Percentiles rank a stretch among this genome's conserved stretches.
Evolutionary conservation across 106 monocot genomes (phyloP).

Genomic region (Acorus gramineus): DNA sequence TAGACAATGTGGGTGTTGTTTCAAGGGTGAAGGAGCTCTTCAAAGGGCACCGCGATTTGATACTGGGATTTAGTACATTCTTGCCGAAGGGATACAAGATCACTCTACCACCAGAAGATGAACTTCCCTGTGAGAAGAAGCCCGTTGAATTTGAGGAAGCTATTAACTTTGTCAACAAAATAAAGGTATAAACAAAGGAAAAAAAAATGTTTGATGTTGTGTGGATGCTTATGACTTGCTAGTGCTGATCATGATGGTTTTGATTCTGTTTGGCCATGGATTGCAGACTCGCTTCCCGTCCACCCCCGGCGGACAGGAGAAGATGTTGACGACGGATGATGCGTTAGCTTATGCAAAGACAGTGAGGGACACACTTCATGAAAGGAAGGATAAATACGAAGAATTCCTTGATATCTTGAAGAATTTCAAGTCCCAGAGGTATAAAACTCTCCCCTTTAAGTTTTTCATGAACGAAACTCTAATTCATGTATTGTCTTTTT

Average conservation of each 20-base stretch:
- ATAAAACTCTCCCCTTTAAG: neutral
- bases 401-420: conserved; percentile 83
- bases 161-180: conserved; percentile 65
- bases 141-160: conserved; percentile 63
- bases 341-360: conserved; percentile 68
- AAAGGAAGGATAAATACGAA: conserved; percentile 75
- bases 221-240: no score
- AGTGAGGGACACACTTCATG: conserved; percentile 75
- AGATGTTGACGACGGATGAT: conserved; percentile 64
- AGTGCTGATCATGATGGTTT: no score
- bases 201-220: no score
- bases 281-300: conserved; percentile 75
- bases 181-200: conserved; percentile 35
- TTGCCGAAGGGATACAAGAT: conserved; percentile 64
- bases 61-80: conserved; percentile 60
- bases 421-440: conserved; percentile 91
- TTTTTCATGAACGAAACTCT: neutral
- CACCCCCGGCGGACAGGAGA: conserved; percentile 1
- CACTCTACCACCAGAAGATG: conserved; percentile 8
- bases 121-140: conserved; percentile 39
- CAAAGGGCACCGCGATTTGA: conserved; percentile 47
- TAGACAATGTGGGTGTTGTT: conserved; percentile 57
- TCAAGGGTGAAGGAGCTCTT: conserved; percentile 56
- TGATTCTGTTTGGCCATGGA: neutral
- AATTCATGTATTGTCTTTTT: neutral